Percentiles rank a stretch among this genome's conserved stretches.
phyloP scores from a whole-genome alignment of 2,329 filamentous ascomycete species.

The Aspergillus transmontanensis region DNA sequence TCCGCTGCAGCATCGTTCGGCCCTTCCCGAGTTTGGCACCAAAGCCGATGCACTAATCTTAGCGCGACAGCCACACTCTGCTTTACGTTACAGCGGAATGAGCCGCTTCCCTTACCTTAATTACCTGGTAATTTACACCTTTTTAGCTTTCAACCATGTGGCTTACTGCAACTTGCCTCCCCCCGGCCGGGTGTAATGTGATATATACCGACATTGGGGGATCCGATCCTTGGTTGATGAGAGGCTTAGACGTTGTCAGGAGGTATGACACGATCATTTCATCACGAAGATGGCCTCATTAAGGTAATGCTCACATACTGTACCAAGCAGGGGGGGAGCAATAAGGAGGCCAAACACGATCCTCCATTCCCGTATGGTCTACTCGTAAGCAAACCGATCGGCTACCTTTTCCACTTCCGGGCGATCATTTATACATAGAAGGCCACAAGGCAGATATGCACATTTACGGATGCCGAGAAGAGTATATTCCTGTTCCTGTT shows the following conservation, averaged over 20 bases:
- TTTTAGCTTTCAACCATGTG: neutral
- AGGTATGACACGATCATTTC: neutral
- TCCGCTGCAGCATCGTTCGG: constrained; percentile 26
- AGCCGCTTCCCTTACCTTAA: constrained; percentile 2
- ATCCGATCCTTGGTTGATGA: neutral
- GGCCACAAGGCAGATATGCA: neutral
- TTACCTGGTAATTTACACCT: neutral
- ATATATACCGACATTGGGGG: neutral
- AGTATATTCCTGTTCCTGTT: neutral
- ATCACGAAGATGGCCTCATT: neutral
- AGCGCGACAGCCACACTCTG: constrained; percentile 1
- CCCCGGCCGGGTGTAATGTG: neutral
- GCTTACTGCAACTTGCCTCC: neutral
- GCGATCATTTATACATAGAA: neutral
- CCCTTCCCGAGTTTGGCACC: constrained; percentile 33
- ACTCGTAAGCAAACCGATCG: neutral
- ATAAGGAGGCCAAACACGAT: neutral
- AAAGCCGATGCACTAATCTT: constrained; percentile 28
- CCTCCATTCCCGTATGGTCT: neutral
- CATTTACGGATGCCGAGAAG: neutral
- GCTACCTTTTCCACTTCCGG: neutral
- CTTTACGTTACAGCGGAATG: constrained; percentile 3
- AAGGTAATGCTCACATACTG: neutral
- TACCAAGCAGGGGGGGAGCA: neutral
- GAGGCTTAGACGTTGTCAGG: neutral